Conservation (phyloP, 164 flowering plant species). For the Akebia trifoliata region DNA sequence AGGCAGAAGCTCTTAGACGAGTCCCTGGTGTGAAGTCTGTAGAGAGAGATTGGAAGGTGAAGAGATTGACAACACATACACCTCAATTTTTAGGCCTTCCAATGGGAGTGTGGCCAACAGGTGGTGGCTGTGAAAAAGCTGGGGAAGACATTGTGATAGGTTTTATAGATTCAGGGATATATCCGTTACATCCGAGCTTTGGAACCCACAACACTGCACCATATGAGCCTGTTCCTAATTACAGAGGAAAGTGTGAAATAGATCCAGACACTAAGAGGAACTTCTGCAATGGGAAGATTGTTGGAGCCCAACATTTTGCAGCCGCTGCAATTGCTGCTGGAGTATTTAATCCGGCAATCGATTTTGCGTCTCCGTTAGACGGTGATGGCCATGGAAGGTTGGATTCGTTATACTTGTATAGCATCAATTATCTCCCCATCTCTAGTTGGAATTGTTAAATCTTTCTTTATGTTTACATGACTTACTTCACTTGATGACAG, state of each 20-base stretch:
- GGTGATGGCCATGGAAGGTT: conserved; percentile 99
- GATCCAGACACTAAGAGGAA: conserved; percentile 61
- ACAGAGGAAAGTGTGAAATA: conserved; percentile 92
- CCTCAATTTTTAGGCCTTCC: conserved; percentile 98
- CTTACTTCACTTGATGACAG: too few species aligned
- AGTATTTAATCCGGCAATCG: conserved; percentile 70
- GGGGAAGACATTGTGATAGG: conserved; percentile 97
- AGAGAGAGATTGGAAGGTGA: conserved; percentile 93
- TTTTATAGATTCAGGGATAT: conserved; percentile 93
- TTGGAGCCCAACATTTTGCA: conserved; percentile 99
- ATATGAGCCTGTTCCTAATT: conserved; percentile 73
- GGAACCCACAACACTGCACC: conserved; percentile 55
- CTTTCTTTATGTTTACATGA: too few species aligned
- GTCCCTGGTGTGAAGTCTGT: conserved; percentile 83
- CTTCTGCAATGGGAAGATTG: conserved; percentile 90
- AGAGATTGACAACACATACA: conserved; percentile 88
- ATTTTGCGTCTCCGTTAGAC: conserved; percentile 93
- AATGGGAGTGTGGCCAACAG: conserved; percentile 98
- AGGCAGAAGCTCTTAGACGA: conserved; percentile 81
- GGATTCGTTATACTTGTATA: conserved; percentile 8
- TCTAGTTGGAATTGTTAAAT: too few species aligned
- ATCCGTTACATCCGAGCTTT: conserved; percentile 90
- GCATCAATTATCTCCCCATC: background rate
- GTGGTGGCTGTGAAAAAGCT: conserved; percentile 90
- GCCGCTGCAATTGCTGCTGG: conserved; percentile 92